Evolutionary conservation across 2,329 filamentous ascomycete genomes (phyloP).

Genomic region (Sphaerulina vaccinii): DNA sequence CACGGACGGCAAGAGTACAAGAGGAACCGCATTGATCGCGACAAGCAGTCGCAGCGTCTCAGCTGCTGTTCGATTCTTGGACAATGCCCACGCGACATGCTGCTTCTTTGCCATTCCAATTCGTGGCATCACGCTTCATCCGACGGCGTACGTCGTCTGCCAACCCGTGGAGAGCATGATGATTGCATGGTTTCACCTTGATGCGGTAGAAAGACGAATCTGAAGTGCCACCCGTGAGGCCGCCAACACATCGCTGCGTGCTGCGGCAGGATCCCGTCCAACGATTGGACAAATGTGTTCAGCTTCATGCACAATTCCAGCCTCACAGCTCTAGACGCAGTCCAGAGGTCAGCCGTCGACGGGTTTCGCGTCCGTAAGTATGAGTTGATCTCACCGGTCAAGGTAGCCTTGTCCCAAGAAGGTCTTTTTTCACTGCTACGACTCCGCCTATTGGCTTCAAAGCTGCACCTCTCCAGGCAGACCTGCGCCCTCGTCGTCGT

Average conservation of each 20-base stretch:
- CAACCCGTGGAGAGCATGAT: no score
- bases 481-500: background rate
- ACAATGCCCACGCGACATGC: no score
- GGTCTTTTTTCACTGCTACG: background rate
- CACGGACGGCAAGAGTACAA: no score
- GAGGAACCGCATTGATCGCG: no score
- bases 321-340: slow-evolving; percentile 9
- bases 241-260: slow-evolving; percentile 9
- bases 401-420: background rate
- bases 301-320: slow-evolving; percentile 8
- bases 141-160: no score
- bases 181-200: no score
- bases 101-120: no score
- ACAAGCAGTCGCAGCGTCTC: no score
- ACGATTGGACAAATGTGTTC: slow-evolving; percentile 6
- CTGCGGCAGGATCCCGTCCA: background rate
- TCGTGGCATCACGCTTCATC: no score
- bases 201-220: background rate
- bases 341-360: slow-evolving; percentile 1
- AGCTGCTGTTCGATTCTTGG: no score
- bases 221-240: background rate
- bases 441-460: background rate
- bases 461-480: background rate
- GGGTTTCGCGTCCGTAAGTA: background rate
- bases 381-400: slow-evolving; percentile 7